Evolutionary conservation across 371 early-diverging fungal genomes (phyloP), one percentile per base, ranked within the genome.

Genomic region (Chytridium lagenaria): DNA sequence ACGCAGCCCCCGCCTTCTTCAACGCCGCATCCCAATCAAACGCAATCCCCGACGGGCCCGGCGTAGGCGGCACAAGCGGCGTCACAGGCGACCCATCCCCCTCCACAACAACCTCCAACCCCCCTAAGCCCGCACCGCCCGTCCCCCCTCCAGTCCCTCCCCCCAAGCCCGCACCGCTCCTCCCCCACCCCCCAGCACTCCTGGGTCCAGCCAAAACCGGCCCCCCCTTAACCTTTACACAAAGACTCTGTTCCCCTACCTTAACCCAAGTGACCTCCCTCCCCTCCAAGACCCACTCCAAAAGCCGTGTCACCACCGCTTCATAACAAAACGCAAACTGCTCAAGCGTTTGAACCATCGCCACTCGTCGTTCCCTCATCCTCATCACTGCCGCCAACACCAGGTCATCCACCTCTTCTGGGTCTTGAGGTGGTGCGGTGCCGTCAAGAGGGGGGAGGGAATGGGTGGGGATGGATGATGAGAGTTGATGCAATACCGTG

Each of bases 241-340:
- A 7, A 22, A 23, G 16, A 52, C 16, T 15, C 7, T 7, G 16
- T 5, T 7, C n/a, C n/a, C 5, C 55, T 12, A 26, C 55, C 7
- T 7, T 19, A 7, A 44, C 44, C 68, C 68, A 68, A 49, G 68
- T 50, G 34, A 68, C 33, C 28, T 7, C 5, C 1, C 37, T 3
- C 2, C 26, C 16, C 2, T 50, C 50, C 5, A 39, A 39, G 36
- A 26, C 73, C 76, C 76, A 76, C 34, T 79, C 76, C 34, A 79
- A 36, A 7, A 81, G 10, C 3, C 82, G 52, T 36, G 69, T 66
- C 70, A 80, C 63, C 36, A 94, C 74, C 0, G 93, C 92, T 71
- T 87, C 88, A 77, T 95, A 94, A 77, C 94, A 94, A 74, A 96
- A 95, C 52, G 85, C 82, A 77, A 88, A 95, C 83, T 97, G 98